phyloP scores from a whole-genome alignment of 306 rosid genomes.

The Sophora flavescens region DNA sequence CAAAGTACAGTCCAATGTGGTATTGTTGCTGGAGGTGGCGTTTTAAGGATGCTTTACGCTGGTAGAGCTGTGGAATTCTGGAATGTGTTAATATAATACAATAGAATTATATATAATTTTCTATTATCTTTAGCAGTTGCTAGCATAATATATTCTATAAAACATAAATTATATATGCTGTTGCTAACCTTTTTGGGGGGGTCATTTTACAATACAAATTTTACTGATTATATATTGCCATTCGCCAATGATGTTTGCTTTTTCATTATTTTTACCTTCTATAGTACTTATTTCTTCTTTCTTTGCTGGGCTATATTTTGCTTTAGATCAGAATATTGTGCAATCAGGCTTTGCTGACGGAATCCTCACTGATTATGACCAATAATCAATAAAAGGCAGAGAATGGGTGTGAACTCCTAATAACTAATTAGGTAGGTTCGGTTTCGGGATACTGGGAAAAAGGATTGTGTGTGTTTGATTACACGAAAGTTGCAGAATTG shows the following conservation, averaged over 20 bases:
- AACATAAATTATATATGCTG: constrained; percentile 41
- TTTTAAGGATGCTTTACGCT: constrained; percentile 38
- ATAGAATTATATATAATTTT: constrained; percentile 9
- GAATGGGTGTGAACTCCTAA: neutral
- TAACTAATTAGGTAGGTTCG: too few relatives aligned
- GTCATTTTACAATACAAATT: constrained; percentile 50
- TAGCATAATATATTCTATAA: constrained; percentile 38
- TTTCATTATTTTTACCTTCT: neutral
- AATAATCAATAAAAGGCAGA: neutral
- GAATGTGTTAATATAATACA: constrained; percentile 53
- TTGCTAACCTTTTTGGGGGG: constrained; percentile 47
- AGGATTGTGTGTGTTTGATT: too few relatives aligned
- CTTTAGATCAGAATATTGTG: neutral
- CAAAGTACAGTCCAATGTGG: constrained; percentile 31
- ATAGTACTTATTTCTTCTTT: neutral
- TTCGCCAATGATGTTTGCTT: neutral
- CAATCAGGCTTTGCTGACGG: neutral
- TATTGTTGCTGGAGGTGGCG: constrained; percentile 33
- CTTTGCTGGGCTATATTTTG: neutral
- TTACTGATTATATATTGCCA: constrained; percentile 39
- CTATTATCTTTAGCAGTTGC: constrained; percentile 40
- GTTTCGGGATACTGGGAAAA: too few relatives aligned
- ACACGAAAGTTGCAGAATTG: too few relatives aligned
- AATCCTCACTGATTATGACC: neutral
- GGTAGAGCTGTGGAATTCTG: constrained; percentile 43